Conservation (phyloP, 169 alveolate species). For the Plasmodium malariae region DNA sequence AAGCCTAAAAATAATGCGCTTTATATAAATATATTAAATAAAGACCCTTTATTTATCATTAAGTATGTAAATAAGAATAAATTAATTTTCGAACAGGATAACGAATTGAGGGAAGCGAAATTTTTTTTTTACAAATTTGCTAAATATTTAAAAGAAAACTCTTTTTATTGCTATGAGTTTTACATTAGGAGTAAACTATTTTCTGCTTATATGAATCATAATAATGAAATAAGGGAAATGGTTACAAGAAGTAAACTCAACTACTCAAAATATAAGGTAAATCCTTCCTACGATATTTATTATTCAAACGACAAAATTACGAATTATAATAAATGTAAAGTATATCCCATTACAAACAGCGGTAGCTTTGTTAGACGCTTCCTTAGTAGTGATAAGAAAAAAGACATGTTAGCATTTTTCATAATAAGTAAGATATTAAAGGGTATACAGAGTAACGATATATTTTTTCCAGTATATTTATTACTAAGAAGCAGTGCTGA, state of each 20-base stretch:
- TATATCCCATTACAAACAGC: neutral
- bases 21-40: neutral
- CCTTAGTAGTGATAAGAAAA: neutral
- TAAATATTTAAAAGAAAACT: slow-evolving; percentile 10
- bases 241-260: neutral
- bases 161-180: slow-evolving; percentile 17
- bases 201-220: neutral
- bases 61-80: neutral
- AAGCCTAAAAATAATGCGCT: neutral
- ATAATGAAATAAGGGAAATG: neutral
- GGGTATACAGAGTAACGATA: neutral
- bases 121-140: neutral
- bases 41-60: neutral
- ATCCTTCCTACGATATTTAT: no score
- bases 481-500: neutral
- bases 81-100: neutral
- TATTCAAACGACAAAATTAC: neutral
- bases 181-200: neutral
- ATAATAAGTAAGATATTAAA: neutral
- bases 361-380: neutral
- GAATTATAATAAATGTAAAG: neutral
- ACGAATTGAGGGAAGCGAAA: neutral
- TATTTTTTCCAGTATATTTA: neutral
- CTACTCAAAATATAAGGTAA: neutral
- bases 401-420: neutral